Conservation (phyloP, 371 early-diverging fungal genomes). For the Sporodiniella umbellata region DNA sequence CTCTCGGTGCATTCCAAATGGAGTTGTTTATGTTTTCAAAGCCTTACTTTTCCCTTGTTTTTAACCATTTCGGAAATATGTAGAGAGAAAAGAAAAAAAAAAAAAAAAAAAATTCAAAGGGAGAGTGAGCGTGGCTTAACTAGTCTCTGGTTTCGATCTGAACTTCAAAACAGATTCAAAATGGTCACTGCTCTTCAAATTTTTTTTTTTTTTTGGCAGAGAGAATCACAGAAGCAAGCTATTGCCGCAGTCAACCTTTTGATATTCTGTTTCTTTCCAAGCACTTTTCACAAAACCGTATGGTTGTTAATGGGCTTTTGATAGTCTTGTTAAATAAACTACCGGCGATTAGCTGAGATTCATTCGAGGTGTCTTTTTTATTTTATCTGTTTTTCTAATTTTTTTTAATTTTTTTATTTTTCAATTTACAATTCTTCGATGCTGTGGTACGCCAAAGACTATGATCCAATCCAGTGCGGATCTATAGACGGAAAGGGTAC, state of each 20-base stretch:
- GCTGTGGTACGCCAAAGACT: constrained; percentile 56
- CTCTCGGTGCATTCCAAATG: too few species aligned
- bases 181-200: not conserved
- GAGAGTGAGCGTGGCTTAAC: not conserved
- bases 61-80: constrained; percentile 18
- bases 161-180: not conserved
- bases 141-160: too few species aligned
- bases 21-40: not conserved
- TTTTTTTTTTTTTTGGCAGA: constrained; percentile 4
- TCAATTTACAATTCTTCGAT: too few species aligned
- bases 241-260: too few species aligned
- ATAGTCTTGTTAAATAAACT: too few species aligned
- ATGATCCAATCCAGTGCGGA: constrained; percentile 53
- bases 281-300: too few species aligned
- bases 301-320: too few species aligned
- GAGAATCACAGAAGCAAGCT: constrained; percentile 6
- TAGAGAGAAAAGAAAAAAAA: not conserved
- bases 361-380: too few species aligned
- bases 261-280: too few species aligned
- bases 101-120: constrained; percentile 4
- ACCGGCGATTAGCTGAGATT: too few species aligned
- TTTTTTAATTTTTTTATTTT: too few species aligned
- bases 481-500: constrained; percentile 56
- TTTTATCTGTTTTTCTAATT: too few species aligned
- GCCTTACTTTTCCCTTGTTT: constrained; percentile 27